A percentile compares a stretch with the other conserved stretches of the same genome.
phyloP scores from a whole-genome alignment of 352 stramenopile species.

The Globisporangium nodosum region DNA sequence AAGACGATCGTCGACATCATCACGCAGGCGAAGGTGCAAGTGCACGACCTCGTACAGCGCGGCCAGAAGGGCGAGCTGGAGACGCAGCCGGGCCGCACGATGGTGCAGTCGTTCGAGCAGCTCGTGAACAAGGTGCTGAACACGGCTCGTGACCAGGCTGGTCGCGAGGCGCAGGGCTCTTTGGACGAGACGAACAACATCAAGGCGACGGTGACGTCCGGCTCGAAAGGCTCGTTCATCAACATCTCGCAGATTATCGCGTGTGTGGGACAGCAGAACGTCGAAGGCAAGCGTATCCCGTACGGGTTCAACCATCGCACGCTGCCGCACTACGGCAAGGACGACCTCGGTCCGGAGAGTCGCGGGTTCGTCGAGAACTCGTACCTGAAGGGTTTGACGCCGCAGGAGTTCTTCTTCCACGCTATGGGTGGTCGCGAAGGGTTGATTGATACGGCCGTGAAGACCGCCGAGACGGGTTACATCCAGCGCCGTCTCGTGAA shows the following conservation, averaged over 20 bases:
- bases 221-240: conserved; percentile 99
- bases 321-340: conserved; percentile 94
- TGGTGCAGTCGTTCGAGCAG: conserved; percentile 99
- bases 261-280: conserved; percentile 98
- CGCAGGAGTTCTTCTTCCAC: conserved; percentile 99
- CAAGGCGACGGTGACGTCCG: conserved; percentile 98
- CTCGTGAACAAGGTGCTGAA: conserved; percentile 96
- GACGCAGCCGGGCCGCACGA: conserved; percentile 97
- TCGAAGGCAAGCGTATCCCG: conserved; percentile 97
- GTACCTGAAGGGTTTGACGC: conserved; percentile 94
- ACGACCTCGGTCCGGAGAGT: conserved; percentile 97
- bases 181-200: conserved; percentile 98
- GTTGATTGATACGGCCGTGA: conserved; percentile 99
- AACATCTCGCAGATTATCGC: conserved; percentile 99
- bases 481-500: conserved; percentile 99
- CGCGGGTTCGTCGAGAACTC: conserved; percentile 99
- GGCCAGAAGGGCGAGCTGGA: conserved; percentile 97
- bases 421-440: conserved; percentile 98
- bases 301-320: conserved; percentile 95
- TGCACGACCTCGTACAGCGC: conserved; percentile 93
- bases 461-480: conserved; percentile 99
- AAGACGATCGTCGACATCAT: conserved; percentile 98
- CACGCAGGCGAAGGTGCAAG: conserved; percentile 96
- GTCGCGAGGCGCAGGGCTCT: conserved; percentile 76
- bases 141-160: conserved; percentile 80